Evolutionary conservation across 257 asterid genomes (phyloP), one percentile per base, ranked within the genome.

Genomic region (Lithospermum erythrorhizon): DNA sequence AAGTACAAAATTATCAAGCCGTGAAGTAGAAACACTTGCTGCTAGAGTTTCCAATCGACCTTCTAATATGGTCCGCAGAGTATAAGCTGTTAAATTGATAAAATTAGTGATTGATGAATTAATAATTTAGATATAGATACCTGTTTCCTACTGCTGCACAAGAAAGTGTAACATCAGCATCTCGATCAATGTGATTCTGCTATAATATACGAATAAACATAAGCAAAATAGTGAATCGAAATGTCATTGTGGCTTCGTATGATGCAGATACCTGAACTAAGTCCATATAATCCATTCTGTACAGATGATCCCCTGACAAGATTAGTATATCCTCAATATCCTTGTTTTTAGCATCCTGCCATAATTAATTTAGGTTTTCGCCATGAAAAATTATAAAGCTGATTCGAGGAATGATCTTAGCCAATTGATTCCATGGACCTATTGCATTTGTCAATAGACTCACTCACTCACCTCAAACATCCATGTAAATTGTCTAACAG

Each of bases 201-300:
- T 61, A n/a, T 65, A 61, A 73, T 67, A 62, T 24, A 15, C 53
- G 59, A 30, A 51, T 61, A 62, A 23, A 74, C 48, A 72, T 69
- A 16, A 60, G 57, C 55, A 41, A 21, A 22, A 30, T 37, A 35
- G 21, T 19, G 48, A 35, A 37, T 13, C 18, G 20, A 21, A 22
- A 61, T 47, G 58, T 20, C 23, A n/a, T 14, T n/a, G 17, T 8
- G 21, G 9, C 21, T 21, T 23, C 22, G 22, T 5, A 57, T 62
- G 65, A 65, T 49, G 17, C 70, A 71, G 57, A 57, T 69, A 83
- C 97, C 97, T 89, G 97, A 75, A 89, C 71, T 54, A 93, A 86
- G 67, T 89, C 97, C 95, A 86, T 85, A 67, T 91, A 91, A 68
- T 86, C 96, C 98, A 91, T 91, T 71, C 98, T 78, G 55, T 91